Evolutionary conservation across 345 rosid genomes (phyloP).

Genomic region (Pistacia vera): DNA sequence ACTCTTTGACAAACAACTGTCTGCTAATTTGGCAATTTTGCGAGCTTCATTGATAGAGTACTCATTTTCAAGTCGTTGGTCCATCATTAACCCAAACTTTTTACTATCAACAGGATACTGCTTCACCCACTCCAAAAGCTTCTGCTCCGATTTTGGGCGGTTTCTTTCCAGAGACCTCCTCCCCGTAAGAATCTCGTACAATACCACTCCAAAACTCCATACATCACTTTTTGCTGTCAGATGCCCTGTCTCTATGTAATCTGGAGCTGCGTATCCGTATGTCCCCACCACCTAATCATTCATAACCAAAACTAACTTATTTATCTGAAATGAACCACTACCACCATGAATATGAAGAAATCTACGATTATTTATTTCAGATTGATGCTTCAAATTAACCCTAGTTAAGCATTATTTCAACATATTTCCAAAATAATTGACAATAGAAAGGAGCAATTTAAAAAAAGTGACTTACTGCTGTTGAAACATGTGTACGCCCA

Average conservation of each 20-base stretch:
- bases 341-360: too few relatives aligned
- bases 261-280: slow-evolving; percentile 92
- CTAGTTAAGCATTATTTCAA: too few relatives aligned
- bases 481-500: slow-evolving; percentile 83
- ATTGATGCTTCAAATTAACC: too few relatives aligned
- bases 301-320: not conserved
- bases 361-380: too few relatives aligned
- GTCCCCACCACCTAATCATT: slow-evolving; percentile 76
- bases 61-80: slow-evolving; percentile 60
- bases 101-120: slow-evolving; percentile 64
- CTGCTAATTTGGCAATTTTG: slow-evolving; percentile 70
- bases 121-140: slow-evolving; percentile 75
- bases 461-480: slow-evolving; percentile 59
- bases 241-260: slow-evolving; percentile 82
- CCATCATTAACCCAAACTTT: slow-evolving; percentile 65
- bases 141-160: slow-evolving; percentile 65
- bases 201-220: slow-evolving; percentile 88
- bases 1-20: slow-evolving; percentile 58
- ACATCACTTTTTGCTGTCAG: slow-evolving; percentile 78
- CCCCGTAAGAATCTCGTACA: slow-evolving; percentile 81
- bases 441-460: too few relatives aligned
- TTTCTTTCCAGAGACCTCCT: slow-evolving; percentile 73
- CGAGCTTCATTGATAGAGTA: slow-evolving; percentile 54
- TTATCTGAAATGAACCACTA: too few relatives aligned
- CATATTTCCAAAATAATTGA: too few relatives aligned